phyloP scores from a whole-genome alignment of 306 rosid genomes.

The Nissolia schottii region DNA sequence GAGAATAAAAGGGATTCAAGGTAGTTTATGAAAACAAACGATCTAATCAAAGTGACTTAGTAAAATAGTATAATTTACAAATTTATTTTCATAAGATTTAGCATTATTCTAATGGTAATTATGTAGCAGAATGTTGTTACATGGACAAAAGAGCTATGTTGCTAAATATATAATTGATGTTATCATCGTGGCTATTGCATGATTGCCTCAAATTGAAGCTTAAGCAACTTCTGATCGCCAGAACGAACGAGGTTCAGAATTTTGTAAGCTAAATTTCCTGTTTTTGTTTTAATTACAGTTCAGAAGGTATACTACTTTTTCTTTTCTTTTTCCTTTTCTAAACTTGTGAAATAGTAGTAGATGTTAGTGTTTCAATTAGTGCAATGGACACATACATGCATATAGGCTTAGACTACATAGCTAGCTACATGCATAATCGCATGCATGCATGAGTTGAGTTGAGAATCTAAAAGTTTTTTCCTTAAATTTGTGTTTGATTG shows the following conservation, averaged over 20 bases:
- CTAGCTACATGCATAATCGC: neutral
- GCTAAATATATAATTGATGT: neutral
- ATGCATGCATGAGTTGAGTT: neutral
- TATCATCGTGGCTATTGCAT: neutral
- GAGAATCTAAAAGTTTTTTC: neutral
- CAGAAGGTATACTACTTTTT: too few relatives aligned
- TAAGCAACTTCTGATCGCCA: neutral
- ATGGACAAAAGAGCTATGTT: neutral
- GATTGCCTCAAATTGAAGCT: neutral
- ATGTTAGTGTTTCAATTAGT: neutral
- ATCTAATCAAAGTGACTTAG: too few relatives aligned
- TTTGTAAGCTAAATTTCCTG: neutral
- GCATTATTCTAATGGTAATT: too few relatives aligned
- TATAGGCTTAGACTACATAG: too few relatives aligned
- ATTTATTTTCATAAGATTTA: too few relatives aligned
- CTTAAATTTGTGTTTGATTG: neutral
- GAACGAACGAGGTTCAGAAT: neutral
- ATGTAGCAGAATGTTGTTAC: too few relatives aligned
- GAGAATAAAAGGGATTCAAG: too few relatives aligned
- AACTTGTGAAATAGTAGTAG: neutral
- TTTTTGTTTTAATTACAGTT: too few relatives aligned
- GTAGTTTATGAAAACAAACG: too few relatives aligned
- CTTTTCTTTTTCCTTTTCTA: neutral
- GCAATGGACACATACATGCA: neutral
- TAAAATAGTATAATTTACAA: too few relatives aligned